Evolutionary conservation across 805 yeast species (phyloP).

Genomic region (Starmera amethionina): DNA sequence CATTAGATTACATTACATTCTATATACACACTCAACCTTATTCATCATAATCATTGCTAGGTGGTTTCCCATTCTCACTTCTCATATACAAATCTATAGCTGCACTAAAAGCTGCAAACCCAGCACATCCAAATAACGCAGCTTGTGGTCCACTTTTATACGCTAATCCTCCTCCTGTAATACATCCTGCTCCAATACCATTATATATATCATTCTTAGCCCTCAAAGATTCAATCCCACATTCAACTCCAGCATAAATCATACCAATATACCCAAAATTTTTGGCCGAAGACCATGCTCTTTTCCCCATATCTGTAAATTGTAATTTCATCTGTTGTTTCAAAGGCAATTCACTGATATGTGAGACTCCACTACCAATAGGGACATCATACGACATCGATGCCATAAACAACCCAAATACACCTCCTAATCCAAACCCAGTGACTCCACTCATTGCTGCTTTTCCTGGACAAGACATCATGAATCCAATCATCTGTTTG

Average conservation of each 20-base stretch:
- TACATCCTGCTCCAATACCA: conserved; percentile 88
- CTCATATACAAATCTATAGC: conserved; percentile 80
- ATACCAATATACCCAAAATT: conserved; percentile 91
- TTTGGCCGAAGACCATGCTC: conserved; percentile 84
- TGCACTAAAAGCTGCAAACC: conserved; percentile 91
- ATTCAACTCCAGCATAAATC: conserved; percentile 87
- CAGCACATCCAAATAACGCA: conserved; percentile 88
- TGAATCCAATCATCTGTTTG: conserved; percentile 65
- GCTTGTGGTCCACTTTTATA: conserved; percentile 91
- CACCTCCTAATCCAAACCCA: conserved; percentile 92
- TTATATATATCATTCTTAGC: conserved; percentile 90
- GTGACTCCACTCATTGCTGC: conserved; percentile 86
- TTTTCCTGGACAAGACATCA: conserved; percentile 94
- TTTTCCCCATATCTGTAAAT: conserved; percentile 82
- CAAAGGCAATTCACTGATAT: conserved; percentile 77
- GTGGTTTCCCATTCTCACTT: conserved; percentile 76
- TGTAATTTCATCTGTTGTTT: conserved; percentile 89
- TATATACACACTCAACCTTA: conserved; percentile 11
- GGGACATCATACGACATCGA: conserved; percentile 76
- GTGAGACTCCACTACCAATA: conserved; percentile 38
- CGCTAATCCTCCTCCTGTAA: conserved; percentile 95
- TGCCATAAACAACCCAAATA: conserved; percentile 93
- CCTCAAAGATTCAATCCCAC: conserved; percentile 74
- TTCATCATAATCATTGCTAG: conserved; percentile 76
- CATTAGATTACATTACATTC: too few species aligned